These are phyloP conservation scores for Melampsora occidentalis DNA, from an alignment of 1,284 basidiomycete species.

Conservation along the genomic window DNA sequence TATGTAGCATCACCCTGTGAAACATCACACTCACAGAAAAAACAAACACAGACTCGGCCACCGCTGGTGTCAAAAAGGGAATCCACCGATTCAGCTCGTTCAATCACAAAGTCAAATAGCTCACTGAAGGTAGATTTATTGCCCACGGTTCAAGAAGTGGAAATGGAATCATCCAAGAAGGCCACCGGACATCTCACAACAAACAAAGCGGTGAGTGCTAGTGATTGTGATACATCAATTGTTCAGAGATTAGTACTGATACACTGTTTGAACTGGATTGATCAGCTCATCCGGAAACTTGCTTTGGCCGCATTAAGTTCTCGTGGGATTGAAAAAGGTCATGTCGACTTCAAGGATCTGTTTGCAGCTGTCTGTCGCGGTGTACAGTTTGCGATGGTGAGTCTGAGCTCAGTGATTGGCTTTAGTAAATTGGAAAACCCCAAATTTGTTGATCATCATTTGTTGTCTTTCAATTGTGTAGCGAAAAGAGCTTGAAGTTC, in stretches of 20 bases:
- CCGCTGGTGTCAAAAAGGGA: not conserved
- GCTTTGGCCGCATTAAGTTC: conserved; percentile 19
- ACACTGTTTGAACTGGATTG: not conserved
- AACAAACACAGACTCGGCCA: not conserved
- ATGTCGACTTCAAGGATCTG: conserved; percentile 36
- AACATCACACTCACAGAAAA: not conserved
- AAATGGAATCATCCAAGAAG: not conserved
- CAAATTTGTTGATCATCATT: not conserved
- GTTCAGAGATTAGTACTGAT: conserved; percentile 19
- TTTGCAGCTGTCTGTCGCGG: conserved; percentile 39
- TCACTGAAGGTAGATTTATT: not conserved
- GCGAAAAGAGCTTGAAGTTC: conserved; percentile 33
- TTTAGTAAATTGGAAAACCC: not conserved
- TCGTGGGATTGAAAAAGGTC: conserved; percentile 28
- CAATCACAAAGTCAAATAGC: not conserved
- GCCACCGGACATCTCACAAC: not conserved
- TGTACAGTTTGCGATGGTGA: conserved; percentile 43
- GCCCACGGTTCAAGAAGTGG: not conserved
- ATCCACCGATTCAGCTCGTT: not conserved
- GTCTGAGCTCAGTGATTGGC: not conserved
- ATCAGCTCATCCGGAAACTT: conserved; percentile 33
- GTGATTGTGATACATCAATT: not conserved
- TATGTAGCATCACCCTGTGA: not conserved
- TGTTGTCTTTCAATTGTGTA: not conserved
- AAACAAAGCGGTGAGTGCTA: conserved; percentile 2